Evolutionary conservation across 352 stramenopile species (phyloP), one percentile per base, ranked within the genome.

Genomic region (Aphanomyces stellatus): DNA sequence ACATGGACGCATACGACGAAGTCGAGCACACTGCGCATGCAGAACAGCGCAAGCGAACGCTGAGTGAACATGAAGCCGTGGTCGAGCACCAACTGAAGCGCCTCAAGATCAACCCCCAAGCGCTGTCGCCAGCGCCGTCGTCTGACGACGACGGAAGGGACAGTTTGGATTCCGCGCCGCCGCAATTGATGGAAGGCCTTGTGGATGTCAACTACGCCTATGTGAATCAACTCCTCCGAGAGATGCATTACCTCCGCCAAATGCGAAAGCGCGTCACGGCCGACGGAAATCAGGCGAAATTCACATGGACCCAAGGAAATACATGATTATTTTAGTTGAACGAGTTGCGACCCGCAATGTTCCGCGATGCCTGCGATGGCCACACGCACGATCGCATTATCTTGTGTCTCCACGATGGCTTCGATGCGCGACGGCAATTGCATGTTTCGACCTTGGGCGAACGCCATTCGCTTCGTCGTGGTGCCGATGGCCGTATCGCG

Each of bases 41-140:
- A 10, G 31, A 43, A 2, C 25, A 31, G 28, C 33, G 33, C 19
- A 64, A 64, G 27, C 55, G 55, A 4, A 46, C 55, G 55, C 49
- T 57, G n/a, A 34, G 33, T 34, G 33, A 43, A 8, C 35, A 51
- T 2, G 55, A 64, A 30, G 55, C 55, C 10, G 40, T 51, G 15
- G 55, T 64, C 34, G 55, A 64, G 27, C 35, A 64, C 35, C 33
- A 64, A 35, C 55, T 64, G 17, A 64, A 64, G 35, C 55, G 55
- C 31, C 55, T 64, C 22, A 64, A 64, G 55, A 64, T 64, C 55
- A 43, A 64, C 22, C 33, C 40, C 25, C 10, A 19, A 46, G 17
- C 22, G 15, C 37, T 34, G 37, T 40, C 7, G 24, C n/a, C 22
- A 27, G 19, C 34, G 13, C 13, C 53, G 33, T 28, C 31, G 10